Base-by-base conservation (phyloP, 306 rosid genomes). In the Dalbergia cochinchinensis region DNA sequence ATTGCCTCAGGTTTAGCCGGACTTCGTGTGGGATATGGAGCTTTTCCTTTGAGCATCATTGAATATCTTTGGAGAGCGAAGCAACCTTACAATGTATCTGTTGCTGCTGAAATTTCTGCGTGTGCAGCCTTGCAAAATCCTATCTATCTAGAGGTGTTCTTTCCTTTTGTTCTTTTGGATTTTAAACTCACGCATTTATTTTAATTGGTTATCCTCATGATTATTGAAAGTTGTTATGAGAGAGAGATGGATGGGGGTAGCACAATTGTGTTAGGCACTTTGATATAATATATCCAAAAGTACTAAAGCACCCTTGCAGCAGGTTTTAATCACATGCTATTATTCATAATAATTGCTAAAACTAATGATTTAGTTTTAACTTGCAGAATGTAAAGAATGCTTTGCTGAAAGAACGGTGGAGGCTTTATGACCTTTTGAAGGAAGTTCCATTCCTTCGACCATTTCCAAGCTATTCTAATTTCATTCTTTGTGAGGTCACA, bases 21-120 rank as follows among this genome's bases (percentile, higher is more conserved):
- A 81, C 94, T 93, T 75, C 97, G 99, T 33, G 99, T 95, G 64
- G 99, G 99, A 78, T 95, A 95, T 77, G 99, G 99, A 86, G 98
- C 99, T 57, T 93, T 95, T 88, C 97, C 99, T 16, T 78, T 83
- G 84, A 89, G 93, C 80, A 84, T 95, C 33, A 93, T 95, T n/a
- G 92, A 93, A 85, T 95, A 84, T 81, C 88, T 91, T 34, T 95
- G 99, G 99, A 87, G 98, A 86, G 99, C 98, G 80, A 93, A 95
- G 86, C 99, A 95, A 81, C 99, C 99, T 11, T 95, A 95, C 66
- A 95, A 93, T 74, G 99, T 95, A 10, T 95, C 99, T 41, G 97
- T 90, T 74, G 92, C 99, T 82, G 98, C 99, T 65, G 99, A 95
- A 90, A 69, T 95, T 78, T 79, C 98, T 84, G 99, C 98, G 0